phyloP scores from a whole-genome alignment of 495 filamentous ascomycete species.

The Friedmanniomyces simplex region DNA sequence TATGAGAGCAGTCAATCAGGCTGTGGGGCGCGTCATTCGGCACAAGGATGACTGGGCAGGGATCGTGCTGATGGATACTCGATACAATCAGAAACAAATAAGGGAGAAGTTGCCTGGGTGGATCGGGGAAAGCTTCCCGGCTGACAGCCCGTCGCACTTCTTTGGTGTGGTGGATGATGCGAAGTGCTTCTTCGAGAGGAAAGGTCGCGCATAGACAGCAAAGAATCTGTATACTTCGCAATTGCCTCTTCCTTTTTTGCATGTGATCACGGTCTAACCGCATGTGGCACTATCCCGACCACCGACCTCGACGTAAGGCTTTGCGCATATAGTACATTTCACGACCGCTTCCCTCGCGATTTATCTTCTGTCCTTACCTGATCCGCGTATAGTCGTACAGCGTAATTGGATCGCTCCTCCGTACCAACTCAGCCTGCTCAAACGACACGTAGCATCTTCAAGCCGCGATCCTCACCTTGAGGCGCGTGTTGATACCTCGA shows the following conservation, averaged over 20 bases:
- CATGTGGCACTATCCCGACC: background rate
- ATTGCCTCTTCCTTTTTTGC: background rate
- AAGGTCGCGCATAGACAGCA: too few species aligned
- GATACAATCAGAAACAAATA: constrained; percentile 61
- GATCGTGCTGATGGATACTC: constrained; percentile 72
- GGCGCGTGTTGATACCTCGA: background rate
- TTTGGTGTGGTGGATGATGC: constrained; percentile 45
- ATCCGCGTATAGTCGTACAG: background rate
- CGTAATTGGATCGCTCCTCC: background rate
- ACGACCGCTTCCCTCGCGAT: too few species aligned
- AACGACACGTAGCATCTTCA: constrained; percentile 1
- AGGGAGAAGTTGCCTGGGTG: constrained; percentile 74
- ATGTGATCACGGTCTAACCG: constrained; percentile 3
- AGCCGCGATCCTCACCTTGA: background rate
- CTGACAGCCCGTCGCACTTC: constrained; percentile 34
- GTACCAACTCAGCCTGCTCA: background rate
- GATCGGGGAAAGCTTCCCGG: constrained; percentile 58
- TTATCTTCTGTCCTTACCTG: background rate
- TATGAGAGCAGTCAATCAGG: constrained; percentile 96
- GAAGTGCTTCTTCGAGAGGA: constrained; percentile 16
- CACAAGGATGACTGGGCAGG: constrained; percentile 82
- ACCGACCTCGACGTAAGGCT: background rate
- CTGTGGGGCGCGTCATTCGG: constrained; percentile 83
- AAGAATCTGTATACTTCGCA: background rate
- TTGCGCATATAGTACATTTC: too few species aligned